These are phyloP conservation scores for Moesziomyces sp. DNA, from an alignment of 1,284 basidiomycete genomes.

Conservation along the genomic window DNA sequence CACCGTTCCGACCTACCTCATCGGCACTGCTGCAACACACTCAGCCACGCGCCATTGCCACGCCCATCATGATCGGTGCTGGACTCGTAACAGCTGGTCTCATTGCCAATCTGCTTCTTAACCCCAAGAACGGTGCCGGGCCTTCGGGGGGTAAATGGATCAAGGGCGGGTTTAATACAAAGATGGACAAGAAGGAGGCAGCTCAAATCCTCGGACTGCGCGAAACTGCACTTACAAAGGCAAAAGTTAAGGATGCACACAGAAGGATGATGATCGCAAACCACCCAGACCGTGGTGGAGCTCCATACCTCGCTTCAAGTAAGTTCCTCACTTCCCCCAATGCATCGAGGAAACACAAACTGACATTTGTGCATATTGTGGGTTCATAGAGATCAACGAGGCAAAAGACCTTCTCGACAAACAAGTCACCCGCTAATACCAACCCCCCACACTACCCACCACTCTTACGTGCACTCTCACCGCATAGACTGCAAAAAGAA, in stretches of 20 bases:
- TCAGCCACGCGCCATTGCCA: conserved; percentile 42
- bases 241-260: conserved; percentile 67
- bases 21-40: conserved; percentile 47
- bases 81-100: conserved; percentile 61
- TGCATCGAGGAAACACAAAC: not conserved
- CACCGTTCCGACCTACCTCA: conserved; percentile 42
- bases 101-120: conserved; percentile 53
- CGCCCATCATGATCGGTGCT: conserved; percentile 57
- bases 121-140: conserved; percentile 66
- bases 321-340: conserved; percentile 14
- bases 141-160: conserved; percentile 81
- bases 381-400: conserved; percentile 63
- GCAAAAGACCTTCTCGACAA: conserved; percentile 66
- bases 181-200: conserved; percentile 96
- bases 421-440: conserved; percentile 50
- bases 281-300: conserved; percentile 94
- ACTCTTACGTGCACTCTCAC: not conserved
- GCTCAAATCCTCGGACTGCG: conserved; percentile 85
- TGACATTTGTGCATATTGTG: not conserved
- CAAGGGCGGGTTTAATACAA: conserved; percentile 91
- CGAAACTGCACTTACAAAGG: conserved; percentile 63
- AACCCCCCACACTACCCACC: not conserved
- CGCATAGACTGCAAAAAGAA: too few species aligned
- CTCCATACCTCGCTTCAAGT: conserved; percentile 93
- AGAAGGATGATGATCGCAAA: conserved; percentile 72